Base-by-base conservation (phyloP, 208 protist species). In the Crithidia fasciculata region DNA sequence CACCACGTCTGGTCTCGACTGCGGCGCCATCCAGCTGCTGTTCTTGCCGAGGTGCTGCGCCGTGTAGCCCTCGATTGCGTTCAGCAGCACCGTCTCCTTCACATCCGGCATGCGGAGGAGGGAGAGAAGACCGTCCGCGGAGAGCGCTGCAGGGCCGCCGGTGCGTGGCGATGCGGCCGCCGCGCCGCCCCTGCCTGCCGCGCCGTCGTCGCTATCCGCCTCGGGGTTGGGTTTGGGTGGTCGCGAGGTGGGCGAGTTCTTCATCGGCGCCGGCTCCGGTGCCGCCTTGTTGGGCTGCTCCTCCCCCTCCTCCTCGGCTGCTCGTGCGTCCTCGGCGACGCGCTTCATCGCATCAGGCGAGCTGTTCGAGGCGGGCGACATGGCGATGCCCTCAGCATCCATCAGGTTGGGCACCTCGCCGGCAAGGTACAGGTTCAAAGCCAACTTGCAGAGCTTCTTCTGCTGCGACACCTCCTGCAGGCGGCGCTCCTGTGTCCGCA, bases 51-150 rank as follows among this genome's bases (percentile, higher is more conserved):
- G 84, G 57, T 78, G 56, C 60, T 92, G 80, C 52, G 81, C 72
- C 50, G 90, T 88, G 75, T 90, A 95, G 45, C 76, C 72, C 62
- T 91, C 87, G 39, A 95, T 83, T 2, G 88, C 87, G 64, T 91
- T 82, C 40, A 93, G 80, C 69, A 95, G 80, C 18, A 88, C 81
- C 53, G 76, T 72, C 63, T 95, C 91, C 72, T 91, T 92, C 47
- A 95, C 82, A 56, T 95, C 91, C 7, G 91, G 88, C 49, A 95
- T 62, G 19, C 82, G 82, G 49, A 95, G 82, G 74, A 93, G 82
- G 8, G 84, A 72, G 19, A 93, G 70, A 45, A 95, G 76, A 16
- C 81, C 81, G 19, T 77, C 88, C 9, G 81, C 71, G 43, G 69
- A 88, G 45, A 86, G 74, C 8, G 69, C 64, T 0, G 60, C 72